Evolutionary conservation across 2,329 filamentous ascomycete genomes (phyloP).

Genomic region (Fusarium robinianum): DNA sequence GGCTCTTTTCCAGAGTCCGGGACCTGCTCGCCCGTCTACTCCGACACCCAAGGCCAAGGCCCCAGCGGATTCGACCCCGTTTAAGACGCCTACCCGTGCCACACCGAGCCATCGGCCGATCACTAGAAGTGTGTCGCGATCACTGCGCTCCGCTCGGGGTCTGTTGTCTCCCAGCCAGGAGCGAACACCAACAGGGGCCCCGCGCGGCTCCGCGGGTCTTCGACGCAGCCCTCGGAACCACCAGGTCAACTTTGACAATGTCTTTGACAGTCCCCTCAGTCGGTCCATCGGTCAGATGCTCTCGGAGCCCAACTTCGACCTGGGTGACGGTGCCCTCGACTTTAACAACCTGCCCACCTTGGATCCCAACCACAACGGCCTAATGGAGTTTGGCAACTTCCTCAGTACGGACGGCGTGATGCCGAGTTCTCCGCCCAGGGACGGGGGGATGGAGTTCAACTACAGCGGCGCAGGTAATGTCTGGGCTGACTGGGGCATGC

Average conservation of each 20-base stretch:
- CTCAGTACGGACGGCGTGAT: conserved; percentile 53
- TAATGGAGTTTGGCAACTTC: conserved; percentile 54
- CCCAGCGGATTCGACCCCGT: conserved; percentile 47
- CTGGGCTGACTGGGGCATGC: conserved; percentile 40
- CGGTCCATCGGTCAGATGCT: conserved; percentile 67
- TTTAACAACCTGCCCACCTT: conserved; percentile 47
- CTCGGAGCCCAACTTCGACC: conserved; percentile 56
- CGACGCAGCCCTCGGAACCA: conserved; percentile 51
- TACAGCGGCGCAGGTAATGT: conserved; percentile 37
- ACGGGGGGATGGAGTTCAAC: conserved; percentile 36
- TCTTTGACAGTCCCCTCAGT: conserved; percentile 62
- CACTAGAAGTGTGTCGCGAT: conserved; percentile 63
- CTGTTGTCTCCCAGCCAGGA: conserved; percentile 51
- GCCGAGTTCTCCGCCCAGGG: conserved; percentile 54
- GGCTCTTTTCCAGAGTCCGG: conserved; percentile 68
- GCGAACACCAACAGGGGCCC: conserved; percentile 54
- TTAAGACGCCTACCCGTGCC: conserved; percentile 67
- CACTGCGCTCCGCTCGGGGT: conserved; percentile 54
- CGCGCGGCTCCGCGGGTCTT: conserved; percentile 41
- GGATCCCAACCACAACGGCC: conserved; percentile 41
- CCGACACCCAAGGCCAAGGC: conserved; percentile 54
- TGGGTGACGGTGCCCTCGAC: conserved; percentile 50
- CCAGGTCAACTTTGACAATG: conserved; percentile 44
- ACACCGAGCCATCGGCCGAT: conserved; percentile 64
- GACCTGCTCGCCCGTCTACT: conserved; percentile 52